Conservation (phyloP, 306 rosid genomes). For the Fragaria ananassa region DNA sequence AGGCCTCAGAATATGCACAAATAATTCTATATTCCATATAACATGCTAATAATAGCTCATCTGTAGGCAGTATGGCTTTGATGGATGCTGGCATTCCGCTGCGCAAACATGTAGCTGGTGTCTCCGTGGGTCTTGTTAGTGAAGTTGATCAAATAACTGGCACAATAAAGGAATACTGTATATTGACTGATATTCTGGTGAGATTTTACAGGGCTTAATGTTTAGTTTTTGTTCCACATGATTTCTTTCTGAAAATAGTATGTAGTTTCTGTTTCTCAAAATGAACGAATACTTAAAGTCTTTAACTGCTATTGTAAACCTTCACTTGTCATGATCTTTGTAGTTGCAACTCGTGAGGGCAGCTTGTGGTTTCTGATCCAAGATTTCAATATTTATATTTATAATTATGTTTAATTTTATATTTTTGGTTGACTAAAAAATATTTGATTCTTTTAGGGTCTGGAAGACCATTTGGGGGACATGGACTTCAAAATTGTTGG, state of each 20-base stretch:
- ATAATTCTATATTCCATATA: not conserved
- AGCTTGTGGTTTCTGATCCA: conserved; percentile 6
- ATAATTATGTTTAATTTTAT: not conserved
- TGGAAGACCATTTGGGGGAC: conserved; percentile 98
- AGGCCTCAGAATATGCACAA: not conserved
- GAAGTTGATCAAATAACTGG: conserved; percentile 80
- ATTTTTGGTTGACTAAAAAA: not conserved
- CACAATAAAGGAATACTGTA: conserved; percentile 64
- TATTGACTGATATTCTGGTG: conserved; percentile 96
- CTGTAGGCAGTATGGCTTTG: conserved; percentile 85
- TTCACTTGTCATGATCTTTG: not conserved
- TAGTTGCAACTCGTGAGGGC: not conserved
- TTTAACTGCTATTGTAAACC: not conserved
- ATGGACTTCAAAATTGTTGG: conserved; percentile 98
- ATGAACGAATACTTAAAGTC: not conserved
- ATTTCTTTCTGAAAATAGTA: conserved; percentile 19
- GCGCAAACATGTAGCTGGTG: conserved; percentile 90
- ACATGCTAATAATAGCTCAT: conserved; percentile 19
- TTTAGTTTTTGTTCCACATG: conserved; percentile 11
- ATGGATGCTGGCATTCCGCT: conserved; percentile 96
- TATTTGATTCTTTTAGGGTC: conserved; percentile 50
- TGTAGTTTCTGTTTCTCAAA: conserved; percentile 8
- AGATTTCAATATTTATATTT: not conserved
- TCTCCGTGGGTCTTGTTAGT: conserved; percentile 91
- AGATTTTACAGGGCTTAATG: conserved; percentile 28